Base-by-base conservation (phyloP, 1,284 basidiomycete species). In the Spongispora temasekensis region DNA sequence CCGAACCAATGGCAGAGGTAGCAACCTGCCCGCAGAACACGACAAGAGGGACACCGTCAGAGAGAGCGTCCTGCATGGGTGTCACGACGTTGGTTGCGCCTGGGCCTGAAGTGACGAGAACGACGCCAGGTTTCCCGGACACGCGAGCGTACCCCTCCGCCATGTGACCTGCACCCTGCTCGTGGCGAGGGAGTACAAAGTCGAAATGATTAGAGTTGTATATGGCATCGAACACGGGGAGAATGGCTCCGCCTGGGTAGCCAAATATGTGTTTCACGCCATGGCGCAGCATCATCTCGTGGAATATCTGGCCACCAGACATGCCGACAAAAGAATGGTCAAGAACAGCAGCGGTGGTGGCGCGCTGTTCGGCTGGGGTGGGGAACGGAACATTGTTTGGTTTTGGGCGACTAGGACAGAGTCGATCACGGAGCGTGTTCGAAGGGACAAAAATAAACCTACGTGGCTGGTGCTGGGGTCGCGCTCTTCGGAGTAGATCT, bases 241-340 rank as follows among this genome's bases (percentile, higher is more conserved):
- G 88, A 73, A 98, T 98, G 54, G 97, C 97, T 64, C 96, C 95
- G 53, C 97, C 97, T 19, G 97, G 97, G 78, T 99, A 99, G 53
- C 97, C 97, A 73, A 99, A 99, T 56, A 99, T 87, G 73, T 98
- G 93, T 78, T 97, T 97, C 71, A 99, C 96, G 61, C 86, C 87
- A 77, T 99, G 97, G 58, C 97, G 85, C 61, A 96, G 89, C 94
- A 99, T 98, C 97, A 99, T 98, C 79, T 99, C 96, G 77, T 99
- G 95, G 80, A 99, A 98, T 73, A 99, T 98, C 77, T 98, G 86
- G 37, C 97, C 97, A 34, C 97, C 97, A 21, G 94, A 94, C 78
- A 97, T 87, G 62, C 97, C 97, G 60, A 98, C 86, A 71, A 99
- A 98, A 3, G 89, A 87, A 64, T 88, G 83, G 70, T 93, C 90